Evolutionary conservation across 2,329 filamentous ascomycete species (phyloP).

Genomic region (Fusarium nygamai): DNA sequence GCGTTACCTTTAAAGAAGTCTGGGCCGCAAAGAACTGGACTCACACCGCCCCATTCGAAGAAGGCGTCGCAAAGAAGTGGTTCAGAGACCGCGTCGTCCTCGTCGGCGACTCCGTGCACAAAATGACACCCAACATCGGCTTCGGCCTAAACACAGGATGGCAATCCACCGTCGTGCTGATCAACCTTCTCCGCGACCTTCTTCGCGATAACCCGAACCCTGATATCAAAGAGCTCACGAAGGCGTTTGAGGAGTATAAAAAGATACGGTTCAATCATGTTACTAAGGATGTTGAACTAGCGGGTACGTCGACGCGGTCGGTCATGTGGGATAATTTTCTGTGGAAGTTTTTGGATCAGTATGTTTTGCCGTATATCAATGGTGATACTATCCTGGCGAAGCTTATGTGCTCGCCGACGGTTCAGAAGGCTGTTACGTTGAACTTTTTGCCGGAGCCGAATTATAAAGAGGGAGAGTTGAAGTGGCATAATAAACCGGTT

Average conservation of each 20-base stretch:
- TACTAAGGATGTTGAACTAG: constrained; percentile 12
- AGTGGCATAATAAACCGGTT: constrained; percentile 20
- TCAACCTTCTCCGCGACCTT: constrained; percentile 16
- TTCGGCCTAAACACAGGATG: constrained; percentile 34
- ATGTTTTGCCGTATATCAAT: constrained; percentile 21
- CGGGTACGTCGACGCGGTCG: constrained; percentile 15
- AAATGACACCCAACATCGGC: constrained; percentile 33
- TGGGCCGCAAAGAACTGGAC: constrained; percentile 17
- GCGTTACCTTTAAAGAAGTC: constrained; percentile 7
- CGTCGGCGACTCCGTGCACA: constrained; percentile 28
- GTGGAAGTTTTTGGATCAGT: constrained; percentile 25
- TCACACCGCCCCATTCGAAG: constrained; percentile 15
- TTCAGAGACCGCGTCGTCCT: constrained; percentile 29
- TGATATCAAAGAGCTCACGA: not conserved
- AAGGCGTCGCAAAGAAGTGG: constrained; percentile 28
- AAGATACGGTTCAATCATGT: not conserved
- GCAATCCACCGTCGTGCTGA: constrained; percentile 21
- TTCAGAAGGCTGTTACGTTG: constrained; percentile 20
- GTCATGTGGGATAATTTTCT: constrained; percentile 24
- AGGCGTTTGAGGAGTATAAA: constrained; percentile 15
- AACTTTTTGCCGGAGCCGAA: constrained; percentile 27
- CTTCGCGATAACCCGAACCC: not conserved
- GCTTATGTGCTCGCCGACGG: constrained; percentile 22
- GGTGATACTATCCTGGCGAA: constrained; percentile 26
- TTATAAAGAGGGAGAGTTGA: constrained; percentile 11